Evolutionary conservation across 768 basidiomycete genomes (phyloP).

Genomic region (Daedaleopsis nitida): DNA sequence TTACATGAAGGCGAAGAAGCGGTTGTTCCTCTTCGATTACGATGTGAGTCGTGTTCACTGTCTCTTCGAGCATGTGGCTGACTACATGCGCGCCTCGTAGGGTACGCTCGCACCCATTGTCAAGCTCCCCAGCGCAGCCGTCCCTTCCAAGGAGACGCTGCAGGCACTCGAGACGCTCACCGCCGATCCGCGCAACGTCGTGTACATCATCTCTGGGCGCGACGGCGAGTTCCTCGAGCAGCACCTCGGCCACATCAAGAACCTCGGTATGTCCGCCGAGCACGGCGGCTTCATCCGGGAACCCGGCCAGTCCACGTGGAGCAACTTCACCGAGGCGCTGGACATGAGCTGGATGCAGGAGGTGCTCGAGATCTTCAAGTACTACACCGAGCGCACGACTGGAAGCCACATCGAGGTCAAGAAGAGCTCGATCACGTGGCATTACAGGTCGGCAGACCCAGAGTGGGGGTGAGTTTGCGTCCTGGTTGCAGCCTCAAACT

Average conservation of each 20-base stretch:
- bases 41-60: slow-evolving; percentile 58
- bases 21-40: slow-evolving; percentile 94
- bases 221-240: slow-evolving; percentile 91
- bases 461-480: slow-evolving; percentile 81
- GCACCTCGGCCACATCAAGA: slow-evolving; percentile 82
- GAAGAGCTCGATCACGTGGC: slow-evolving; percentile 98
- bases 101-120: slow-evolving; percentile 98
- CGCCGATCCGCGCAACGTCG: slow-evolving; percentile 83
- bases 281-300: slow-evolving; percentile 91
- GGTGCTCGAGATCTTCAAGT: slow-evolving; percentile 93
- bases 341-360: slow-evolving; percentile 99
- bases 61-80: not conserved
- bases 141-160: slow-evolving; percentile 75
- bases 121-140: slow-evolving; percentile 86
- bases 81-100: slow-evolving; percentile 38
- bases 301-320: slow-evolving; percentile 69
- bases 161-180: slow-evolving; percentile 72
- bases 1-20: slow-evolving; percentile 75
- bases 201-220: slow-evolving; percentile 97
- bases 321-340: slow-evolving; percentile 85
- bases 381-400: slow-evolving; percentile 95
- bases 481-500: not conserved
- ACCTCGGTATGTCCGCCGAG: slow-evolving; percentile 92
- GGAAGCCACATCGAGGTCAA: slow-evolving; percentile 97
- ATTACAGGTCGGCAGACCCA: slow-evolving; percentile 90